Percentiles rank a stretch among this genome's conserved stretches.
phyloP scores from a whole-genome alignment of 805 yeast species.

The Kluyveromyces siamensis region DNA sequence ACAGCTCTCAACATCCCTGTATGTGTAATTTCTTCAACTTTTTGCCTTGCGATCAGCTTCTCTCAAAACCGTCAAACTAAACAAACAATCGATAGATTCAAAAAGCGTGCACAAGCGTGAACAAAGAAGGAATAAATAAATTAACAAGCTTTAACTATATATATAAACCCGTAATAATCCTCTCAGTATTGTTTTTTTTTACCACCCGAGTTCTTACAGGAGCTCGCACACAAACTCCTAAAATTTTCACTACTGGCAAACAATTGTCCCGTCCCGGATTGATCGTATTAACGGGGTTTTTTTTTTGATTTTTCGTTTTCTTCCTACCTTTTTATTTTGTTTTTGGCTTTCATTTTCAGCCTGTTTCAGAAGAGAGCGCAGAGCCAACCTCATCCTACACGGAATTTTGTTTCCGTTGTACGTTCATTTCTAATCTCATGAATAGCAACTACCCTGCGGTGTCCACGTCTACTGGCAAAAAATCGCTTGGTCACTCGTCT shows the following conservation, averaged over 20 bases:
- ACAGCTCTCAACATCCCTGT: slow-evolving; percentile 4
- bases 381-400: too few relatives aligned
- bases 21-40: background rate
- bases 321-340: background rate
- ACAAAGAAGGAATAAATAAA: background rate
- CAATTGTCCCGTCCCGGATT: background rate
- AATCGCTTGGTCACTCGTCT: background rate
- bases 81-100: slow-evolving; percentile 4
- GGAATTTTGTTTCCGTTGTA: too few relatives aligned
- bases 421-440: too few relatives aligned
- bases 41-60: background rate
- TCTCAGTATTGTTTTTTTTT: background rate
- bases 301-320: background rate
- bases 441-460: background rate
- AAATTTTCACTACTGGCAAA: background rate
- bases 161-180: background rate
- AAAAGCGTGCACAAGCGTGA: background rate
- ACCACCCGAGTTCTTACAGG: background rate
- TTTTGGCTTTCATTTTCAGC: background rate
- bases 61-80: background rate
- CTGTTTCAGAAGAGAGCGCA: background rate
- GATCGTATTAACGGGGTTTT: background rate
- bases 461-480: background rate
- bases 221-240: background rate
- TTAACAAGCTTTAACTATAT: background rate